phyloP scores from a whole-genome alignment of 208 protist species.

The Spongospora subterranea region DNA sequence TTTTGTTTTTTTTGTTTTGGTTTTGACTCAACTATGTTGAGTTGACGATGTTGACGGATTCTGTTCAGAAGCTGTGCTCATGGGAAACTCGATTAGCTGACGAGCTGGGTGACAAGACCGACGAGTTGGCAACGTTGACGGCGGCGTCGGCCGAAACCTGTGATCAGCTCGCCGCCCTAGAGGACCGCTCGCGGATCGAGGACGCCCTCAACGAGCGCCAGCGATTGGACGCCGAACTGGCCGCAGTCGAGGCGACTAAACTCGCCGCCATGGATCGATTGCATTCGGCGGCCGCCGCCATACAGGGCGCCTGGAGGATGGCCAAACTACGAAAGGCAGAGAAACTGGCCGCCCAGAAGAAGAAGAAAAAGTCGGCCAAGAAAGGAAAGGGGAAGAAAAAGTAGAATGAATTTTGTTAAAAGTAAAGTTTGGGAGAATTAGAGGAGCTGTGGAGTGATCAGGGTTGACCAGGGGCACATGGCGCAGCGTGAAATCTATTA shows the following conservation, averaged over 20 bases:
- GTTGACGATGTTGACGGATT: not conserved
- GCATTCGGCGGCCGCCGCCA: not conserved
- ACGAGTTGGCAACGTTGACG: not conserved
- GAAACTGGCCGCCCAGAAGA: not conserved
- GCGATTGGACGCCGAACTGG: not conserved
- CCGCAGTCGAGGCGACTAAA: not conserved
- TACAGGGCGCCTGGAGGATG: not conserved
- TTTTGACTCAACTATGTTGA: too few relatives aligned
- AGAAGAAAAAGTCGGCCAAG: not conserved
- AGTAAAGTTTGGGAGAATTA: not conserved
- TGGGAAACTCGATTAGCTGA: not conserved
- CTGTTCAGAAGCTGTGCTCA: not conserved
- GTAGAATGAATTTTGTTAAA: not conserved
- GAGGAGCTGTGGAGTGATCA: not conserved
- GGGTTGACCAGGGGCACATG: not conserved
- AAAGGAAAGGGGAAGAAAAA: not conserved
- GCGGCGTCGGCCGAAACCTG: not conserved
- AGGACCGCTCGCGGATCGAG: not conserved
- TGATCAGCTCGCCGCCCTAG: not conserved
- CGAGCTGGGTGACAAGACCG: slow-evolving; percentile 6
- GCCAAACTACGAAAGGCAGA: not conserved
- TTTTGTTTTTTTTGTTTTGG: too few relatives aligned
- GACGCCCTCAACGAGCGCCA: not conserved
- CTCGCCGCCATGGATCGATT: not conserved
- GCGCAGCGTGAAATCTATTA: not conserved